Base-by-base conservation (phyloP, 495 filamentous ascomycete species). In the Penicillium macrosclerotiorum region DNA sequence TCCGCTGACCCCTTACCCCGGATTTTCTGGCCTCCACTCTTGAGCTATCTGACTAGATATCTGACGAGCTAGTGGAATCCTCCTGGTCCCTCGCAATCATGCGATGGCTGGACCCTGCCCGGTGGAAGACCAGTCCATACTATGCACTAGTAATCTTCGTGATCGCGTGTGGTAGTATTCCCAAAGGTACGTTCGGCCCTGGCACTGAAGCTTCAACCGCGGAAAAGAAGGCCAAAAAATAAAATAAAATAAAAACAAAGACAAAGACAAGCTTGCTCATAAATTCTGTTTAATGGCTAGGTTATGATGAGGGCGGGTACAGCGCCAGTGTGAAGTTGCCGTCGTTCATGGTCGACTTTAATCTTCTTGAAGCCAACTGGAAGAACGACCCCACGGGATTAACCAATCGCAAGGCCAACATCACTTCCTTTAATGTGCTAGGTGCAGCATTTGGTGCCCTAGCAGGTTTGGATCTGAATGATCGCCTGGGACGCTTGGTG, bases 281-380 rank as follows among this genome's bases (percentile, higher is more conserved):
- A 19, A 4, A 2, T 12, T 18, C 12, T 8, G 14, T n/a, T 26
- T 26, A 13, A 27, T 41, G 1, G 20, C 16, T 47, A 74, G 70
- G 72, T 42, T 74, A 75, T 47, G 72, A 75, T 47, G 72, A 75
- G 48, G 72, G 71, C 47, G 72, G 71, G 19, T 74, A 62, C 52
- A 75, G 72, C 40, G 69, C 69, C 39, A 71, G 66, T 30, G 55
- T 70, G 27, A 59, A 61, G 35, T 54, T 75, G 12, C 45, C 55
- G 12, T 71, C 71, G 1, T 75, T 75, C 51, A 49, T 37, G 37
- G 47, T 55, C 49, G 71, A 74, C 38, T 74, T 59, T 57, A 63
- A 73, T 39, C 65, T 74, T 23, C 8, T 52, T n/a, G 31, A 44
- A 16, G 59, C 63, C 6, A 38, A 73, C 17, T 73, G 68, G 69